Base-by-base conservation (phyloP, 1,139 yeast species). In the Saccharomyces hybrid region DNA sequence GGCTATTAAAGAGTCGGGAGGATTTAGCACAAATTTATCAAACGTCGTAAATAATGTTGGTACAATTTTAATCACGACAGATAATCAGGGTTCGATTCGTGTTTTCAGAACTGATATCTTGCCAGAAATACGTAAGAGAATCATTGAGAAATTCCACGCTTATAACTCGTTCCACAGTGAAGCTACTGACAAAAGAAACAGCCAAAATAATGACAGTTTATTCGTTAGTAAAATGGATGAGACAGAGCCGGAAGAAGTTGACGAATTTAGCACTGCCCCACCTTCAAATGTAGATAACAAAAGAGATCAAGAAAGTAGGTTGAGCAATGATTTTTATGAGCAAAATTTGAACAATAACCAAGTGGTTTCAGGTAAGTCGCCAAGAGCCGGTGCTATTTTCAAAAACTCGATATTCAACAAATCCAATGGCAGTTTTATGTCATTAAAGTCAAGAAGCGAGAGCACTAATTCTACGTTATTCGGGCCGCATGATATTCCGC, bases 81-180 rank as follows among this genome's bases (percentile, higher is more conserved):
- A 89, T 67, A 82, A 81, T 58, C 71, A 74, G 46, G 97, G 97
- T 0, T 62, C 78, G 4, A 86, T 90, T 48, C 73, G 95, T 55
- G 87, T 90, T 0, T 88, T 86, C 67, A 76, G 97, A 61, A 87
- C 87, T 59, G 97, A 90, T 69, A 76, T 84, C 53, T 86, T 93
- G 0, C 71, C 77, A 49, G 61, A 64, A 9, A 68, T 73, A 14
- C 64, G 82, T 38, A 71, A 72, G 52, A 56, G 59, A 24, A 60
- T 71, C 2, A 55, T 66, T n/a, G 56, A 62, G 12, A 61, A 60
- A 44, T 54, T 69, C 28, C 55, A 59, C 26, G 55, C 51, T 14
- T 51, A 52, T 26, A 42, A 44, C 9, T 9, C 14, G 26, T 21
- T n/a, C 1, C 44, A 38, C 26, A 11, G 16, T 6, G 44, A 38